Percentiles rank a stretch among this genome's conserved stretches.
Evolutionary conservation across 768 basidiomycete genomes (phyloP).

Genomic region (Chlorophyllum brunneum): DNA sequence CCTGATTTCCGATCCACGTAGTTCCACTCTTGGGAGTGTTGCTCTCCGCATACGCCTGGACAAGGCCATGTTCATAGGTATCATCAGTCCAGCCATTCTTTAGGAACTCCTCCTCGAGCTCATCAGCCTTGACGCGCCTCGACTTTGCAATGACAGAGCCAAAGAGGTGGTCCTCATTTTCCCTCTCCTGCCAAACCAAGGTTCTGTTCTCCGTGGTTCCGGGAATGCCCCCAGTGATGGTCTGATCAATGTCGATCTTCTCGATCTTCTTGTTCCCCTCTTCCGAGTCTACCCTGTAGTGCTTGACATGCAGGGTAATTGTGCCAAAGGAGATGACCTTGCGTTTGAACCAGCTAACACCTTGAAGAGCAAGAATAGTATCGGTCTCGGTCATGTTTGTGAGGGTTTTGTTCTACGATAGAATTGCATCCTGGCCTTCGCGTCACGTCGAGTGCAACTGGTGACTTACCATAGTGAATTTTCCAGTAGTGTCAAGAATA

Average conservation of each 20-base stretch:
- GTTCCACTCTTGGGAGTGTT: slow-evolving; percentile 58
- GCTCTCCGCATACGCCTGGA: slow-evolving; percentile 49
- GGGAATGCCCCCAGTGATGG: slow-evolving; percentile 56
- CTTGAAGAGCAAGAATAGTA: slow-evolving; percentile 64
- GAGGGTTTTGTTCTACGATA: slow-evolving; percentile 59
- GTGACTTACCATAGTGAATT: slow-evolving; percentile 53
- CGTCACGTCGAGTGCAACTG: not conserved
- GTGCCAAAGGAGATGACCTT: slow-evolving; percentile 54
- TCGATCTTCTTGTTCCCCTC: slow-evolving; percentile 51
- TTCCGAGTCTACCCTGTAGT: slow-evolving; percentile 37
- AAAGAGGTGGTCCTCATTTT: slow-evolving; percentile 58
- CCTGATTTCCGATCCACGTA: slow-evolving; percentile 66
- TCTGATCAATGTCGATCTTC: slow-evolving; percentile 65
- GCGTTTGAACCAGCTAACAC: slow-evolving; percentile 69
- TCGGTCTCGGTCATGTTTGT: slow-evolving; percentile 51
- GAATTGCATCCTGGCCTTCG: not conserved
- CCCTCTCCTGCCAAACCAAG: slow-evolving; percentile 52
- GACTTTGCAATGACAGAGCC: slow-evolving; percentile 54
- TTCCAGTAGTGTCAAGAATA: slow-evolving; percentile 58
- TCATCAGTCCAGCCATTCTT: slow-evolving; percentile 38
- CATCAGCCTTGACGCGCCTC: slow-evolving; percentile 44
- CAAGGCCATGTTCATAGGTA: slow-evolving; percentile 37
- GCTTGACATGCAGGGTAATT: slow-evolving; percentile 58
- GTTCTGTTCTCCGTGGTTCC: slow-evolving; percentile 53
- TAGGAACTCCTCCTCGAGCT: slow-evolving; percentile 41